A percentile compares a stretch with the other conserved stretches of the same genome.
Evolutionary conservation across 2,329 filamentous ascomycete species (phyloP).

Genomic region (Penicillium sp.): DNA sequence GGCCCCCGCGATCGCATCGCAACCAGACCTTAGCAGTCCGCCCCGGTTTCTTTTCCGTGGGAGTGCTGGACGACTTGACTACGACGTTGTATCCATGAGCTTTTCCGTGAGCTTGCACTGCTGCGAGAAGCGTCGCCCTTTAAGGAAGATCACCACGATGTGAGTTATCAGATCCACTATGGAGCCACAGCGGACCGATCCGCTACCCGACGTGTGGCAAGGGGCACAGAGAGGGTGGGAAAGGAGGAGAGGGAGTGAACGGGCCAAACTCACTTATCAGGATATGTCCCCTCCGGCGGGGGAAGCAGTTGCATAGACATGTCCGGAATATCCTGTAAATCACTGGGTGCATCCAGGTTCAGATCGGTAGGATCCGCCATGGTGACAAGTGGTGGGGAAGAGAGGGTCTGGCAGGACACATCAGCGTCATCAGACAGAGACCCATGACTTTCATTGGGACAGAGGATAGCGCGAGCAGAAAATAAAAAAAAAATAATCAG

Average conservation of each 20-base stretch:
- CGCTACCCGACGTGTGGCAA: too few species aligned
- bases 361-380: conserved; percentile 39
- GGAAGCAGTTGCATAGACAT: conserved; percentile 36
- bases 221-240: not conserved
- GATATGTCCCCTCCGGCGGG: conserved; percentile 37
- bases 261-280: conserved; percentile 36
- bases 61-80: conserved; percentile 41
- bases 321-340: conserved; percentile 40
- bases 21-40: conserved; percentile 40
- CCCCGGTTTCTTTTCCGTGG: conserved; percentile 39
- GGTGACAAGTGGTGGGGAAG: too few species aligned
- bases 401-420: too few species aligned
- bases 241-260: too few species aligned
- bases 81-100: conserved; percentile 39
- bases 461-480: too few species aligned
- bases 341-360: conserved; percentile 39
- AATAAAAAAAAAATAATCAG: too few species aligned
- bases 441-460: too few species aligned
- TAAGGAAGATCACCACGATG: too few species aligned
- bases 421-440: too few species aligned
- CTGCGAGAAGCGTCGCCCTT: conserved; percentile 32
- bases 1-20: conserved; percentile 39
- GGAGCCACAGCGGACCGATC: too few species aligned
- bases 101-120: conserved; percentile 37
- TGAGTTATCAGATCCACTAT: too few species aligned